Percentiles rank a stretch among this genome's conserved stretches.
Conservation (phyloP, 768 basidiomycete genomes). For the Mycena metata region DNA sequence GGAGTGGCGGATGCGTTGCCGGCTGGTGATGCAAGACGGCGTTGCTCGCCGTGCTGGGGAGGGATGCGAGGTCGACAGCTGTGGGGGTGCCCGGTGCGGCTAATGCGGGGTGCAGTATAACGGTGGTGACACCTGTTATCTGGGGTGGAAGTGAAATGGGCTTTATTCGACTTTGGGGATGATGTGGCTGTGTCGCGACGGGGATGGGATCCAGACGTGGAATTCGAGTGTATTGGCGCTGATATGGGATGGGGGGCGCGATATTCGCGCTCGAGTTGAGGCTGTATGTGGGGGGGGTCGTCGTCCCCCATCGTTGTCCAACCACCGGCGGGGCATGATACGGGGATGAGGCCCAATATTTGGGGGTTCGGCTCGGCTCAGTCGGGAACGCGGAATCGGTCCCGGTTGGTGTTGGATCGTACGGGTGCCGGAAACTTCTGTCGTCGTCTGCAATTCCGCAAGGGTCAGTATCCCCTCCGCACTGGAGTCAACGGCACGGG, state of each 20-base stretch:
- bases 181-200: conserved; percentile 13
- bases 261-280: not conserved
- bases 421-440: not conserved
- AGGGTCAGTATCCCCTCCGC: not conserved
- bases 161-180: not conserved
- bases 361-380: not conserved
- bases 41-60: conserved; percentile 10
- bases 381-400: conserved; percentile 1
- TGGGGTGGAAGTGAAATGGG: conserved; percentile 29
- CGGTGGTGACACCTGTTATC: conserved; percentile 13
- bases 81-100: not conserved
- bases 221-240: not conserved
- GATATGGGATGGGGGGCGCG: not conserved
- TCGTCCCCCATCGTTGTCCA: not conserved
- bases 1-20: conserved; percentile 34
- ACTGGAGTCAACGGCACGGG: not conserved
- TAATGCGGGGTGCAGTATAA: conserved; percentile 15
- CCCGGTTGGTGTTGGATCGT: not conserved
- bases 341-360: not conserved
- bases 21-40: conserved; percentile 3
- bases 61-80: conserved; percentile 1
- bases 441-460: not conserved
- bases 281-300: not conserved
- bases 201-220: conserved; percentile 17
- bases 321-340: not conserved